Evolutionary conservation across 1,284 basidiomycete species (phyloP).

Genomic region (Hortiboletus rubellus): DNA sequence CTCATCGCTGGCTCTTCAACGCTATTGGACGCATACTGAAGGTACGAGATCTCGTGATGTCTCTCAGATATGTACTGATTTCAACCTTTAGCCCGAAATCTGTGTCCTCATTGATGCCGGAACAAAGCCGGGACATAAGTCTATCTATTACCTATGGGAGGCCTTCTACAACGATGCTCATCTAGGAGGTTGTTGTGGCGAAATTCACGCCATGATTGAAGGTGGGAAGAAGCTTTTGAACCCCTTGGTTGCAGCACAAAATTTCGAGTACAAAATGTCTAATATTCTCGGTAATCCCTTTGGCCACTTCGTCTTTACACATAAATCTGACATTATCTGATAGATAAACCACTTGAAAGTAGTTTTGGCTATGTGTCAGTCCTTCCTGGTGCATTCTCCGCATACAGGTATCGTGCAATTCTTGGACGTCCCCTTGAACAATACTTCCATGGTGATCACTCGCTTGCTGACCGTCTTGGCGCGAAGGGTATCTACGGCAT

Average conservation of each 20-base stretch:
- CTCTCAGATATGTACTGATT: background rate
- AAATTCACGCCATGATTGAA: constrained; percentile 94
- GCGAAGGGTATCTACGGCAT: constrained; percentile 95
- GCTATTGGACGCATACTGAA: constrained; percentile 86
- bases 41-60: constrained; percentile 35
- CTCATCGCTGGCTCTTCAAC: constrained; percentile 97
- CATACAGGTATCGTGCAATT: constrained; percentile 91
- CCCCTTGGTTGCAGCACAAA: constrained; percentile 92
- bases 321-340: constrained; percentile 4
- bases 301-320: background rate
- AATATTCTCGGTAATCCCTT: constrained; percentile 78
- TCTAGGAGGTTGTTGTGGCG: constrained; percentile 83
- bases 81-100: constrained; percentile 70
- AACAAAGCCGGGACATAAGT: constrained; percentile 95
- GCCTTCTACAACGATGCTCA: constrained; percentile 78
- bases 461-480: constrained; percentile 88
- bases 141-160: constrained; percentile 97
- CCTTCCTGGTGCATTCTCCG: constrained; percentile 95
- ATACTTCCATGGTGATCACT: constrained; percentile 99
- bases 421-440: constrained; percentile 91
- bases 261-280: constrained; percentile 99
- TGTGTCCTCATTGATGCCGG: constrained; percentile 93
- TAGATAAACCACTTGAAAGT: constrained; percentile 92
- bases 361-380: constrained; percentile 96
- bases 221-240: constrained; percentile 91